Conservation (phyloP, 345 rosid species). For the Crucihimalaya himalaica region DNA sequence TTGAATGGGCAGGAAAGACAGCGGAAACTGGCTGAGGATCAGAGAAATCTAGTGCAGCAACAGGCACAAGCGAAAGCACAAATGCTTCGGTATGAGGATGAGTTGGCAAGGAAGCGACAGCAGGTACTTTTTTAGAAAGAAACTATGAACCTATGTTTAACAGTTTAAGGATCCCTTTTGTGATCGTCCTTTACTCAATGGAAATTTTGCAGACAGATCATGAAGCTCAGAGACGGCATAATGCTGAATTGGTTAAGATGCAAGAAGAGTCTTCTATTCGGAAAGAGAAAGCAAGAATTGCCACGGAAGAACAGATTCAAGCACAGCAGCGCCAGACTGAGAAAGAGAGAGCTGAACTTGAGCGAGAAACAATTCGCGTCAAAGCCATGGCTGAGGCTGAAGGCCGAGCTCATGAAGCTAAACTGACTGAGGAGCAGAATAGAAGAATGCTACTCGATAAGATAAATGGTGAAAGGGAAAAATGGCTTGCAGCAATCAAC, state of each 20-base stretch:
- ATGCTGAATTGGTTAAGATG: conserved; percentile 84
- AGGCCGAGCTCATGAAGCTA: conserved; percentile 90
- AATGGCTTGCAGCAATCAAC: conserved; percentile 98
- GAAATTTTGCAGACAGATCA: conserved; percentile 71
- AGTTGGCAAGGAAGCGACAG: conserved; percentile 79
- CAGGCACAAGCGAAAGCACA: conserved; percentile 88
- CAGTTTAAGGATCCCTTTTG: neutral
- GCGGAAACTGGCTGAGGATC: conserved; percentile 79
- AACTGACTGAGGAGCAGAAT: conserved; percentile 83
- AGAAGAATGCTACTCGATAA: conserved; percentile 82
- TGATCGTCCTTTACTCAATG: neutral
- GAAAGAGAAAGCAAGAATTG: conserved; percentile 73
- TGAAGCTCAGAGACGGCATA: conserved; percentile 87
- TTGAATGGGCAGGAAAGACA: conserved; percentile 79
- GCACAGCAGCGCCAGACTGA: conserved; percentile 96
- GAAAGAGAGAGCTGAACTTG: conserved; percentile 97
- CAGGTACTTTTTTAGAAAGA: conserved; percentile 50
- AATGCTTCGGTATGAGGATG: conserved; percentile 77
- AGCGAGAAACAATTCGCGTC: conserved; percentile 87
- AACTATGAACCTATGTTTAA: neutral
- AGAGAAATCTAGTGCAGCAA: conserved; percentile 76
- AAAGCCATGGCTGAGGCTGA: conserved; percentile 99
- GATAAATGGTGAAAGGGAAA: conserved; percentile 89
- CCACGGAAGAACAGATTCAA: conserved; percentile 93
- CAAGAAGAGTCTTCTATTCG: conserved; percentile 84